Base-by-base conservation (phyloP, 176 grass and related monocot genomes). In the Rhynchospora pubera region DNA sequence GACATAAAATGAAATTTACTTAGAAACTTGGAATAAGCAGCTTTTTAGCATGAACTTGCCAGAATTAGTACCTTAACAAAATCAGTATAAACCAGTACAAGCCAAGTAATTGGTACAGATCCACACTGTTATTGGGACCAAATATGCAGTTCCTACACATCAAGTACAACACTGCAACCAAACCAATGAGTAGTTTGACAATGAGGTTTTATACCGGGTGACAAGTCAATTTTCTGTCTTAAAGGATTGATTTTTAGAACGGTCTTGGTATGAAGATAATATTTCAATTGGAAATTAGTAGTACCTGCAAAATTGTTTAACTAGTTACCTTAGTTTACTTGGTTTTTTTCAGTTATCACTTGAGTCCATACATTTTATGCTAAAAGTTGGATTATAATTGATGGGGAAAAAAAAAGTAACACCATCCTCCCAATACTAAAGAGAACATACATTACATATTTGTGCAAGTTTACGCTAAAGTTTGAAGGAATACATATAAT, bases 401-500 rank as follows among this genome's bases (percentile, higher is more conserved):
- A 28, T 28, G 26, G 26, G 26, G 26, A 28, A 28, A 28, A 28
- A 28, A 28, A 28, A 28, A 28, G 26, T 1, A 28, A 28, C 26
- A 28, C 26, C 34, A 39, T 39, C 34, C 34, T 39, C 34, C 34
- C 34, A 39, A 39, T 39, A 39, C 34, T 39, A 39, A 39, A 39
- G 34, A 39, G 34, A 39, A 39, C 34, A 39, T 39, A 39, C 34
- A 39, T 39, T 4, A 39, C 34, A 39, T 39, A 39, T 61, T 61
- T 7, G 58, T 61, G 58, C 58, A 61, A 61, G 58, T 7, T 61
- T 61, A 5, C 23, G 21, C 58, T 83, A 18, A 83, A 78, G 60
- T 86, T 84, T 84, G 52, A 14, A 55, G 23, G 52, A 62, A 9
- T 82, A 57, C 85, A 89, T 18, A 6, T 9, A 56, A 0, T 64